Base-by-base conservation (phyloP, 768 basidiomycete genomes). In the Collybia sordida region DNA sequence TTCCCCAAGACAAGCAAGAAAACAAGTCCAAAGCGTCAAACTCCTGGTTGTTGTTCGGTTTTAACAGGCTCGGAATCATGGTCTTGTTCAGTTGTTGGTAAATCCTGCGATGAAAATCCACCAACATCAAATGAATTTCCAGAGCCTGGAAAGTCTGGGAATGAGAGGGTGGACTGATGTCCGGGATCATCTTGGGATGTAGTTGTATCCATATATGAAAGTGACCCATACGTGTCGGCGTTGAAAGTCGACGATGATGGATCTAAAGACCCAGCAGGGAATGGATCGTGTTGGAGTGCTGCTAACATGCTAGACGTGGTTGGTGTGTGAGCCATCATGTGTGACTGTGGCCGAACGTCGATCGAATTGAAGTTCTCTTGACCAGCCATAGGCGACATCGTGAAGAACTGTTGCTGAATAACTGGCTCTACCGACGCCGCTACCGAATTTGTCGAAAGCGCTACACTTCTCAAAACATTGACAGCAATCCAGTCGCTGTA, bases 301-400 rank as follows among this genome's bases (percentile, higher is more conserved):
- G 91, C 91, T 56, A 93, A 80, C 91, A 93, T 93, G 68, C 88
- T 92, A 50, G 90, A 90, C 22, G 90, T 91, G 5, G 90, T 93
- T 6, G 91, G 90, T 17, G 89, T 90, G 64, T 90, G 84, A 15
- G 76, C 79, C 84, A 92, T 88, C 59, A 82, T 65, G 45, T 80
- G 80, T n/a, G 67, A 68, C 15, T 67, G 67, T 4, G 86, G 77
- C 40, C 85, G 77, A 51, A 77, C 77, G 54, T 89, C 88, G 59
- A 88, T 74, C 31, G 77, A 60, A 51, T 78, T 78, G 57, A 91
- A 93, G 61, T 70, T 84, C 66, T 92, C 91, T 60, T 92, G 89
- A 21, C 90, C 90, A 24, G 85, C 80, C 90, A 92, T 92, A n/a
- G 91, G 89, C 47, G 90, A 92, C 49, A 93, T 72, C 3, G 88